phyloP scores from a whole-genome alignment of 2,329 filamentous ascomycete species.

The Monilinia aucupariae region DNA sequence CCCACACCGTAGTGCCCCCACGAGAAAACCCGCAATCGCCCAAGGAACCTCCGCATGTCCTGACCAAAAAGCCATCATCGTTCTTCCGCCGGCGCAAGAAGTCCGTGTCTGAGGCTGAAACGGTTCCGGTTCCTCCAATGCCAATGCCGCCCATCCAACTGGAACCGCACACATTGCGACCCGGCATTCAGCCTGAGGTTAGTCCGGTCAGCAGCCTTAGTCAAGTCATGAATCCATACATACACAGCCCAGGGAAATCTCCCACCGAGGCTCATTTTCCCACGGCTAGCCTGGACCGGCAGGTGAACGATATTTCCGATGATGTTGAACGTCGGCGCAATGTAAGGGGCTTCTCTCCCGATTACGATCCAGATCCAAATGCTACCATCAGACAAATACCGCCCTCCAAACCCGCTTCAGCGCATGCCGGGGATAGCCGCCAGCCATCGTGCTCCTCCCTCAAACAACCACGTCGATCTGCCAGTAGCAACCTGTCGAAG shows the following conservation, averaged over 20 bases:
- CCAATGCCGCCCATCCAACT: slow-evolving; percentile 34
- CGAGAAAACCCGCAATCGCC: slow-evolving; percentile 30
- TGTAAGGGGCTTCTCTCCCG: slow-evolving; percentile 63
- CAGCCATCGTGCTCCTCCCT: slow-evolving; percentile 18
- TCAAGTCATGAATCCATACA: slow-evolving; percentile 81
- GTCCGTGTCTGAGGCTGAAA: slow-evolving; percentile 65
- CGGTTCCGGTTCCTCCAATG: slow-evolving; percentile 48
- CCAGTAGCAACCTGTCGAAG: slow-evolving; percentile 16
- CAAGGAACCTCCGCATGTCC: slow-evolving; percentile 33
- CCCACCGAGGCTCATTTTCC: slow-evolving; percentile 24
- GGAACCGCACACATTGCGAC: slow-evolving; percentile 22
- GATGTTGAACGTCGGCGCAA: slow-evolving; percentile 18
- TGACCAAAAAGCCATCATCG: slow-evolving; percentile 88
- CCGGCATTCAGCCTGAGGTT: slow-evolving; percentile 26
- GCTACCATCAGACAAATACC: slow-evolving; percentile 65
- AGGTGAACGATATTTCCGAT: slow-evolving; percentile 27
- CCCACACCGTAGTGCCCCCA: slow-evolving; percentile 29
- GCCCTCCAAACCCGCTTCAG: slow-evolving; percentile 4
- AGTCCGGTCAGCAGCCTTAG: slow-evolving; percentile 76
- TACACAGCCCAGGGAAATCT: slow-evolving; percentile 38
- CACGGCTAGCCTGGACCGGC: slow-evolving; percentile 22
- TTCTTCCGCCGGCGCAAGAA: slow-evolving; percentile 95
- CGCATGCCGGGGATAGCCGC: slow-evolving; percentile 6
- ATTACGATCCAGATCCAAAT: slow-evolving; percentile 66
- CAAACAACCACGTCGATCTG: slow-evolving; percentile 21